Evolutionary conservation across 306 rosid genomes (phyloP), one percentile per base, ranked within the genome.

Genomic region (Cicer bijugum): DNA sequence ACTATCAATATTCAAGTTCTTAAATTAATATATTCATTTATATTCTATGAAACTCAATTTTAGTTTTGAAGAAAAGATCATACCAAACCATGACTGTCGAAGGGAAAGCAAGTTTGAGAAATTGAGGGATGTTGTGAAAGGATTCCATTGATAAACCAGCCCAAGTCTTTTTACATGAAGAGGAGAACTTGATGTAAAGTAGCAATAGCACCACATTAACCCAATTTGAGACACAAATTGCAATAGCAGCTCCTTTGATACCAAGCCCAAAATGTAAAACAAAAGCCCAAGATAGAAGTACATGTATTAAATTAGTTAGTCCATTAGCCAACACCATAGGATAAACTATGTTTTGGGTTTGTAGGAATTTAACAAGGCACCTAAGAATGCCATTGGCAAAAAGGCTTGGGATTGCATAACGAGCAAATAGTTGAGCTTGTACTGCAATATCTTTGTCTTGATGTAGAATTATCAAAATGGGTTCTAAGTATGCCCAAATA

Each of bases 281-380:
- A 45, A 92, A 67, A 76, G 62, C 4, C 97, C 96, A 92, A 61
- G 88, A 87, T 0, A 81, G 23, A 23, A 78, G 50, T 6, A 85
- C 12, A 72, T 92, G 94, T 7, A 79, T 12, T 12, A 85, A 55
- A 76, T 75, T 48, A 0, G 90, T 61, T n/a, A 87, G 15, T 17
- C 81, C 96, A 44, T 86, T 47, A 55, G 81, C 59, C 17, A 88
- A 20, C 80, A 88, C 82, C 92, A 92, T 90, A 28, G 94, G 94
- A 40, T 85, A 84, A 11, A 92, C 92, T 28, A 84, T 80, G 74
- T 80, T 90, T 73, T 92, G 97, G 28, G 89, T 78, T 48, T 87
- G 35, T 28, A 28, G 35, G 35, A 28, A 28, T 28, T 28, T 28
- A 4, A 28, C 35, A 3, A 28, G 4, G 94, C 97, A 92, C 48